Percentiles rank a stretch among this genome's conserved stretches.
phyloP scores from a whole-genome alignment of 805 yeast species.

The Metschnikowia similis region DNA sequence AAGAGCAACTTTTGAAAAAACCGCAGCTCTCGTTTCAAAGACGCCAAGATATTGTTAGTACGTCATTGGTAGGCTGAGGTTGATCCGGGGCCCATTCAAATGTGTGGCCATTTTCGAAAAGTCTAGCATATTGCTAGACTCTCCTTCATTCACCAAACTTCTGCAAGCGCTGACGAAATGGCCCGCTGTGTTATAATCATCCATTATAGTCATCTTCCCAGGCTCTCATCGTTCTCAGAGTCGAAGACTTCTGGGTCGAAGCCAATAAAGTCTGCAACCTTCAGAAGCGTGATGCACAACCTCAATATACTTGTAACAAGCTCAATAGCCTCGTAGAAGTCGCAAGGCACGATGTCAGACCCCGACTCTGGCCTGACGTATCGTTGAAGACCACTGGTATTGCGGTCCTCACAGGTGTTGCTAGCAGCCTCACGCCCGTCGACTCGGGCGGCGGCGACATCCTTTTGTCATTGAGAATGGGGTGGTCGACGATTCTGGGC shows the following conservation, averaged over 20 bases:
- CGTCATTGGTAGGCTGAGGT: constrained; percentile 45
- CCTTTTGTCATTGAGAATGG: constrained; percentile 19
- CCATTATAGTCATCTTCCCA: constrained; percentile 16
- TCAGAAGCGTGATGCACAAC: constrained; percentile 40
- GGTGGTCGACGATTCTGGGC: constrained; percentile 38
- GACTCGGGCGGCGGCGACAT: constrained; percentile 14
- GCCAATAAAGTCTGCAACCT: constrained; percentile 32
- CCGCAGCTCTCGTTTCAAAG: constrained; percentile 31
- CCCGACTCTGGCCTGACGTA: constrained; percentile 56
- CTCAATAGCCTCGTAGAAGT: constrained; percentile 47
- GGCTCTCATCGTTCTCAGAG: constrained; percentile 4
- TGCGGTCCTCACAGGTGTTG: constrained; percentile 53
- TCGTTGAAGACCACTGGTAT: constrained; percentile 54
- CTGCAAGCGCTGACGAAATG: constrained; percentile 47
- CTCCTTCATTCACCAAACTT: constrained; percentile 43
- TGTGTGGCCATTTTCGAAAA: constrained; percentile 51
- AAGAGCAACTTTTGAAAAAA: constrained; percentile 22
- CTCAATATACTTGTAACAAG: constrained; percentile 44
- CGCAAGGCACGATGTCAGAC: constrained; percentile 58
- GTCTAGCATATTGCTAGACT: constrained; percentile 46
- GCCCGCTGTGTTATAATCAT: constrained; percentile 24
- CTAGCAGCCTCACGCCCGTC: constrained; percentile 46
- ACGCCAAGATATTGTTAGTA: constrained; percentile 32
- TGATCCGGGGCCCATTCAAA: constrained; percentile 45
- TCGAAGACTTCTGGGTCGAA: constrained; percentile 27